phyloP scores from a whole-genome alignment of 2,329 filamentous ascomycete genomes.

The Cladophialophora carrionii region DNA sequence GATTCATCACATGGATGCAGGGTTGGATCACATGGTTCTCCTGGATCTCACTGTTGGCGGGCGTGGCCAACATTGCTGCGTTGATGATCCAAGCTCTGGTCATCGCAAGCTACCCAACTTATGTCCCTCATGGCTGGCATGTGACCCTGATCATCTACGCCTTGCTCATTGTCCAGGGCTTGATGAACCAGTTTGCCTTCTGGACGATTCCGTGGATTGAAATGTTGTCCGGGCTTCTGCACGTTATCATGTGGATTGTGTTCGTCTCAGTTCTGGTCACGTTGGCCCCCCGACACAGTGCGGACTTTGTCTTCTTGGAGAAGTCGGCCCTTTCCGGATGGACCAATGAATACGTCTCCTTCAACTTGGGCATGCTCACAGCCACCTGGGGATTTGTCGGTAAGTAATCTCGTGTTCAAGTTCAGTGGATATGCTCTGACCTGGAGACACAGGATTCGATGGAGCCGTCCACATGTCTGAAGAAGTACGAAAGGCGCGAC shows the following conservation, averaged over 20 bases:
- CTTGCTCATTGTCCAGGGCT: conserved; percentile 41
- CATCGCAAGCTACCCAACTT: conserved; percentile 42
- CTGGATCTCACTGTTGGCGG: conserved; percentile 43
- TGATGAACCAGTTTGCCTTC: conserved; percentile 41
- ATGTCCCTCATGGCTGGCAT: conserved; percentile 45
- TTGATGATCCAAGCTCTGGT: conserved; percentile 24
- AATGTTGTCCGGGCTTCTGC: conserved; percentile 44
- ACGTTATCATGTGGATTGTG: conserved; percentile 45
- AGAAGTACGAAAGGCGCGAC: conserved; percentile 44
- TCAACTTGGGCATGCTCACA: conserved; percentile 47
- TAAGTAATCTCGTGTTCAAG: conserved; percentile 27
- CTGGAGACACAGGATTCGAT: conserved; percentile 32
- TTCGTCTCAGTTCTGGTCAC: conserved; percentile 45
- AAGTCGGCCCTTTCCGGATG: conserved; percentile 41
- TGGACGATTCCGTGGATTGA: conserved; percentile 48
- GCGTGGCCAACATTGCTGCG: conserved; percentile 42
- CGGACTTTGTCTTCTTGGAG: conserved; percentile 44
- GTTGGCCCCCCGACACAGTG: conserved; percentile 41
- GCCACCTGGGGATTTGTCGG: conserved; percentile 43
- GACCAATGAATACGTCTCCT: conserved; percentile 43
- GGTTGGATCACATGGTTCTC: conserved; percentile 51
- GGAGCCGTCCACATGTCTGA: conserved; percentile 44
- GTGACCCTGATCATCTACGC: conserved; percentile 47
- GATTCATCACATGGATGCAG: conserved; percentile 44
- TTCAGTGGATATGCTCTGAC: not conserved